Evolutionary conservation across 345 rosid genomes (phyloP).

Genomic region (Corchorus capsularis): DNA sequence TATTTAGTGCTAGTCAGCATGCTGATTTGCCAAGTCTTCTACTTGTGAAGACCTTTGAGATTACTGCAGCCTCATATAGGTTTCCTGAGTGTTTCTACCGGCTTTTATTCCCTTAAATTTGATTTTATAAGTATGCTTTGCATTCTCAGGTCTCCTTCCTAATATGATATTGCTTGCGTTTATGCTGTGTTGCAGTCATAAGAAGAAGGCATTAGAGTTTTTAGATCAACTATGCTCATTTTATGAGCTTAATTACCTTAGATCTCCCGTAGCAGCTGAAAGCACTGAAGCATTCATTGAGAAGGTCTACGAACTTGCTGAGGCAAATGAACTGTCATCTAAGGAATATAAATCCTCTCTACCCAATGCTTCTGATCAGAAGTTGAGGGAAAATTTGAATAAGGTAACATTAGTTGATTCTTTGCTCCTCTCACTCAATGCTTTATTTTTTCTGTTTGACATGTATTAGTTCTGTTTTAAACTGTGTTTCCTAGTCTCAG

Average conservation of each 20-base stretch:
- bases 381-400: slow-evolving; percentile 48
- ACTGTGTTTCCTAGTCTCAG: slow-evolving; percentile 2
- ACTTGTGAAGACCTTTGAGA: slow-evolving; percentile 66
- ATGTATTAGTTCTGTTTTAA: neutral
- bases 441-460: neutral
- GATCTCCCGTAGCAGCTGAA: slow-evolving; percentile 52
- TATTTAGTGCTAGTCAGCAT: slow-evolving; percentile 59
- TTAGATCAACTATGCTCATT: slow-evolving; percentile 75
- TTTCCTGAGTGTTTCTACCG: slow-evolving; percentile 32
- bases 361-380: slow-evolving; percentile 46
- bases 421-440: slow-evolving; percentile 1
- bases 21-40: slow-evolving; percentile 58
- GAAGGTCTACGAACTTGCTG: slow-evolving; percentile 79
- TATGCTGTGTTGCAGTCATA: slow-evolving; percentile 60
- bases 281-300: slow-evolving; percentile 54
- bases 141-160: neutral
- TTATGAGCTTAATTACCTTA: slow-evolving; percentile 62
- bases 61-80: slow-evolving; percentile 75
- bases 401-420: slow-evolving; percentile 44
- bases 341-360: slow-evolving; percentile 59
- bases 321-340: slow-evolving; percentile 66
- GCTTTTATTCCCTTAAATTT: neutral
- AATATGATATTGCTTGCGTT: slow-evolving; percentile 26
- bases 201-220: slow-evolving; percentile 67
- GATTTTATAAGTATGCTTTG: slow-evolving; percentile 16